Conservation (phyloP, 805 yeast genomes). For the Kodamaea laetipori region DNA sequence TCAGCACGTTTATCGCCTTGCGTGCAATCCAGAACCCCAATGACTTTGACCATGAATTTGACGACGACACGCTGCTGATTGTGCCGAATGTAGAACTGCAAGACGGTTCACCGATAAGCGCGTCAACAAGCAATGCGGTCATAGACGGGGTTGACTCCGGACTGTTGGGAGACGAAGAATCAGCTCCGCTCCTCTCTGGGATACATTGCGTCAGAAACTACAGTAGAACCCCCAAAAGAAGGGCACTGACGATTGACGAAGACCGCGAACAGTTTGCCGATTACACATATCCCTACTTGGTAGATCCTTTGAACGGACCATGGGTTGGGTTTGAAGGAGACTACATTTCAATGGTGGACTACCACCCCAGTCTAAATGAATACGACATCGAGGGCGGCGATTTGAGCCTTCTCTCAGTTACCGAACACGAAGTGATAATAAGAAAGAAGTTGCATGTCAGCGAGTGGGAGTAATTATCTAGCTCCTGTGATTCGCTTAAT, state of each 20-base stretch:
- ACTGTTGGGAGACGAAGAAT: not conserved
- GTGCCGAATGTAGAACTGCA: not conserved
- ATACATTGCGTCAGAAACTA: conserved; percentile 14
- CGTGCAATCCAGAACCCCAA: conserved; percentile 53
- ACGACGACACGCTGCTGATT: conserved; percentile 31
- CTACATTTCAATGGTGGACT: conserved; percentile 44
- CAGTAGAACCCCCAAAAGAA: conserved; percentile 27
- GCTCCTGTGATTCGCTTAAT: not conserved
- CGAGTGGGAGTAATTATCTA: conserved; percentile 36
- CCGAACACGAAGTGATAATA: conserved; percentile 26
- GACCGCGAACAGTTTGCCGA: conserved; percentile 53
- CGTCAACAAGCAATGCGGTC: conserved; percentile 1
- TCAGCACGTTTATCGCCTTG: conserved; percentile 57
- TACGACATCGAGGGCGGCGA: conserved; percentile 26
- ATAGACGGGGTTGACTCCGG: not conserved
- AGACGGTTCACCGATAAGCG: conserved; percentile 2
- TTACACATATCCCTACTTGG: conserved; percentile 51
- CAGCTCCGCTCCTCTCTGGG: conserved; percentile 13
- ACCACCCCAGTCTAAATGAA: conserved; percentile 15
- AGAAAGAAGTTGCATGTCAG: conserved; percentile 31
- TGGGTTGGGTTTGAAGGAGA: conserved; percentile 61
- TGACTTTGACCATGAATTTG: conserved; percentile 44
- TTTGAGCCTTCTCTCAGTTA: conserved; percentile 17
- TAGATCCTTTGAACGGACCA: conserved; percentile 54
- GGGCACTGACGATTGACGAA: conserved; percentile 56